Evolutionary conservation across 345 rosid species (phyloP).

Genomic region (Brassica cretica): DNA sequence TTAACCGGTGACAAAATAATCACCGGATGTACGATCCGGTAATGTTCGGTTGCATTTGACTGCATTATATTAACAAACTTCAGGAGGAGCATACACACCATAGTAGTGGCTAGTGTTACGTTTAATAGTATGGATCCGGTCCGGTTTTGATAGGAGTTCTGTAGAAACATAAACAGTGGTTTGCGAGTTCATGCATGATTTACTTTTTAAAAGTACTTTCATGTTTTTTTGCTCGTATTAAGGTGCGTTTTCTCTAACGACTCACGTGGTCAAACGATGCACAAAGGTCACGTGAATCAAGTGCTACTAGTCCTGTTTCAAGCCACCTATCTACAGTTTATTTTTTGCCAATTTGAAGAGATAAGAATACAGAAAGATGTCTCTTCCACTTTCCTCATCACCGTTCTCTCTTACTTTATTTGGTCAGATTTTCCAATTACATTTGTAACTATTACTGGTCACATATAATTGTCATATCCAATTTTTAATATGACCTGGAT

Average conservation of each 20-base stretch:
- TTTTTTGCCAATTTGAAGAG: slow-evolving; percentile 25
- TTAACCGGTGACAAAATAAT: slow-evolving; percentile 11
- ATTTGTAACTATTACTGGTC: slow-evolving; percentile 27
- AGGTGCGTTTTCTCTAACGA: slow-evolving; percentile 4
- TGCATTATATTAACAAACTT: neutral
- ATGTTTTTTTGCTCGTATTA: neutral
- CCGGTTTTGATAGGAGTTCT: neutral
- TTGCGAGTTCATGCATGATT: neutral
- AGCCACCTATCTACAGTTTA: neutral
- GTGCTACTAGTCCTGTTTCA: slow-evolving; percentile 1
- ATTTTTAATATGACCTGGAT: slow-evolving; percentile 37
- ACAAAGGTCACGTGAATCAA: slow-evolving; percentile 31
- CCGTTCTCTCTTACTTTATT: slow-evolving; percentile 20
- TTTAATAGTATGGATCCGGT: neutral
- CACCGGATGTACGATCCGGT: slow-evolving; percentile 9
- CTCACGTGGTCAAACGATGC: slow-evolving; percentile 27
- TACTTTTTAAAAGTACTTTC: neutral
- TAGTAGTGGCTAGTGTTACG: neutral
- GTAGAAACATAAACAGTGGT: neutral
- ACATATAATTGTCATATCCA: slow-evolving; percentile 1
- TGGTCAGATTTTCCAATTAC: slow-evolving; percentile 31
- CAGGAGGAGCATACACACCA: neutral
- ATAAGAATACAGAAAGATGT: slow-evolving; percentile 27
- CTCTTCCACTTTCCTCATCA: slow-evolving; percentile 26
- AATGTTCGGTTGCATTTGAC: neutral